A percentile compares a stretch with the other conserved stretches of the same genome.
phyloP scores from a whole-genome alignment of 495 filamentous ascomycete species.

The Penicillium silybi region DNA sequence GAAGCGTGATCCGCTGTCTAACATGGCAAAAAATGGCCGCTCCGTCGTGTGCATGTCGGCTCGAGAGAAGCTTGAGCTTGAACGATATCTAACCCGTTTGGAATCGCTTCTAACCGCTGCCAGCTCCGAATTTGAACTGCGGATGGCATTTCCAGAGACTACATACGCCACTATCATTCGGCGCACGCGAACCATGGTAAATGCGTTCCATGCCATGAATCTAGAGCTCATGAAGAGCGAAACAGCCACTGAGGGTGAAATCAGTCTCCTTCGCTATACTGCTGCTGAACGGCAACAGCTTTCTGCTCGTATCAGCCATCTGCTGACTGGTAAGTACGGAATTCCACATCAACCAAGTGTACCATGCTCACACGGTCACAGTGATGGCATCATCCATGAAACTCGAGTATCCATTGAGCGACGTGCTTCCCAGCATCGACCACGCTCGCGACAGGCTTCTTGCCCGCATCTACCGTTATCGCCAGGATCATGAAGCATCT shows the following conservation, averaged over 20 bases:
- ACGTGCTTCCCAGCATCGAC: conserved; percentile 76
- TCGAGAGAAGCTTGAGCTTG: conserved; percentile 70
- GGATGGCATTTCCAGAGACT: conserved; percentile 73
- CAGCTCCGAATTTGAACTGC: conserved; percentile 74
- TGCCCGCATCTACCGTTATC: conserved; percentile 84
- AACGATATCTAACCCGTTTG: conserved; percentile 58
- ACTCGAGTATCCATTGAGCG: conserved; percentile 87
- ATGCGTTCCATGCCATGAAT: conserved; percentile 94
- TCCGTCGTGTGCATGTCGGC: conserved; percentile 70
- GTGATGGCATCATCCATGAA: conserved; percentile 90
- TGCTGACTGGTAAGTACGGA: conserved; percentile 66
- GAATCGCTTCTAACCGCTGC: conserved; percentile 73
- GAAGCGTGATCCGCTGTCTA: conserved; percentile 87
- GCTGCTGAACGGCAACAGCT: conserved; percentile 73
- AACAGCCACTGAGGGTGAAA: conserved; percentile 72
- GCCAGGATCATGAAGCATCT: conserved; percentile 58
- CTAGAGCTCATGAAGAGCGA: conserved; percentile 81
- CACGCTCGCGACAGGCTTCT: conserved; percentile 77
- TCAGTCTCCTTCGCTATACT: conserved; percentile 73
- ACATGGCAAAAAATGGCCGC: conserved; percentile 52
- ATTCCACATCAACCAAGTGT: not conserved
- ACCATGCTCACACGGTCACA: conserved; percentile 21
- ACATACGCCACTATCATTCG: conserved; percentile 68
- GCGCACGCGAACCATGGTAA: conserved; percentile 76
- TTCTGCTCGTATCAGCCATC: conserved; percentile 82